These are phyloP conservation scores for Licmophora abbreviata DNA, from an alignment of 108 stramenopile genomes.

Conservation along the genomic window DNA sequence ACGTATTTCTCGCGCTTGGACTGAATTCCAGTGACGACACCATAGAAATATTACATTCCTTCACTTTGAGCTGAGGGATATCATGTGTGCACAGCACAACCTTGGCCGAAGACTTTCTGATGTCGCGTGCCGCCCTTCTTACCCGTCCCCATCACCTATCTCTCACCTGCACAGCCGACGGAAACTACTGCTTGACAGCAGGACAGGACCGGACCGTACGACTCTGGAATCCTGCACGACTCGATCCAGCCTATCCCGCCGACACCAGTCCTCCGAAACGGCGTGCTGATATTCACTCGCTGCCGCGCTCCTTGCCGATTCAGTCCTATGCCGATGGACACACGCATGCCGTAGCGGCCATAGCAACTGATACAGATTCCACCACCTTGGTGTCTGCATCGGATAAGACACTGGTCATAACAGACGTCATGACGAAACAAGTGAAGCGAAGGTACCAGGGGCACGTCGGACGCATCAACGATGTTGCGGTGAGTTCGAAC, in stretches of 20 bases:
- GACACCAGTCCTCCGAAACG: background rate
- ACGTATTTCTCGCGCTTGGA: constrained; percentile 13
- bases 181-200: constrained; percentile 69
- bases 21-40: constrained; percentile 9
- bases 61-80: constrained; percentile 30
- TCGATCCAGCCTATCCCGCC: constrained; percentile 46
- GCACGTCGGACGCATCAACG: constrained; percentile 54
- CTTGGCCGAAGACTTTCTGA: background rate
- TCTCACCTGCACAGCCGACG: constrained; percentile 35
- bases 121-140: constrained; percentile 1
- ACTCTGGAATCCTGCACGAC: constrained; percentile 77
- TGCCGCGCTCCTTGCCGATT: constrained; percentile 68
- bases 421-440: constrained; percentile 64
- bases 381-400: constrained; percentile 45
- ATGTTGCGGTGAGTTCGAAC: constrained; percentile 31
- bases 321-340: constrained; percentile 66
- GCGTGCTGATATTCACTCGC: constrained; percentile 4
- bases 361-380: constrained; percentile 29
- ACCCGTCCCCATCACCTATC: background rate
- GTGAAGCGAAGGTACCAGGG: constrained; percentile 48
- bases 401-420: constrained; percentile 57
- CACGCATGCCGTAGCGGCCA: constrained; percentile 54
- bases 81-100: too few species aligned
- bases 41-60: constrained; percentile 17
- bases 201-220: constrained; percentile 70